Evolutionary conservation across 768 basidiomycete species (phyloP).

Genomic region (Pulveroboletus frians): DNA sequence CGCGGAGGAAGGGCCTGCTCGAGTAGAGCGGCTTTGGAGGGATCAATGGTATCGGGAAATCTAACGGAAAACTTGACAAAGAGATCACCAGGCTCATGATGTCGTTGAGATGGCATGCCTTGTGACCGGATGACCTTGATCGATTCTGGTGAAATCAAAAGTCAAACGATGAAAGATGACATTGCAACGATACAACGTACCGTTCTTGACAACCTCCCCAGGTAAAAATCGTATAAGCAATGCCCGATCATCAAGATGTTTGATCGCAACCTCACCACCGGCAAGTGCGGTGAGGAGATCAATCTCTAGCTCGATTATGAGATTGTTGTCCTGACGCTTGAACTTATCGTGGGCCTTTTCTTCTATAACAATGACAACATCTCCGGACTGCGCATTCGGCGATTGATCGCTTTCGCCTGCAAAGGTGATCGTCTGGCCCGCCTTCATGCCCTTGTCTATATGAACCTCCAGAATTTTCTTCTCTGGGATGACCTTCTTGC

Average conservation of each 20-base stretch:
- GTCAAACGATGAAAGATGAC: neutral
- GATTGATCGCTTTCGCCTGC: conserved; percentile 90
- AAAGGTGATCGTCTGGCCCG: conserved; percentile 86
- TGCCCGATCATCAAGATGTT: conserved; percentile 90
- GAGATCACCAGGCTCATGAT: conserved; percentile 94
- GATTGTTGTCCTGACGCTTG: conserved; percentile 83
- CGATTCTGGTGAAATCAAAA: conserved; percentile 48
- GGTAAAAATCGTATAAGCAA: conserved; percentile 78
- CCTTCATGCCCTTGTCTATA: conserved; percentile 97
- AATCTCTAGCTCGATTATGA: conserved; percentile 81
- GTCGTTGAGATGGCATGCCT: conserved; percentile 98
- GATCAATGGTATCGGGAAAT: conserved; percentile 82
- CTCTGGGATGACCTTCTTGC: conserved; percentile 90
- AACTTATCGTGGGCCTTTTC: conserved; percentile 89
- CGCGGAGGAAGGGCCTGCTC: conserved; percentile 86
- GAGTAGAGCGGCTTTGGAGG: conserved; percentile 60
- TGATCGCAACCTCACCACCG: conserved; percentile 86
- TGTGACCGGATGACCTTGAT: conserved; percentile 89
- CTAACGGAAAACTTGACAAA: conserved; percentile 80
- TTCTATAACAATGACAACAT: conserved; percentile 90
- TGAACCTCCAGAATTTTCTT: conserved; percentile 97
- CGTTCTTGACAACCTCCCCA: conserved; percentile 90
- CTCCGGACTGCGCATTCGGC: conserved; percentile 84
- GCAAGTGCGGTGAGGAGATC: conserved; percentile 91
- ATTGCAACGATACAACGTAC: conserved; percentile 42